Evolutionary conservation across 345 rosid species (phyloP), one percentile per base, ranked within the genome.

Genomic region (Anacardium occidentale): DNA sequence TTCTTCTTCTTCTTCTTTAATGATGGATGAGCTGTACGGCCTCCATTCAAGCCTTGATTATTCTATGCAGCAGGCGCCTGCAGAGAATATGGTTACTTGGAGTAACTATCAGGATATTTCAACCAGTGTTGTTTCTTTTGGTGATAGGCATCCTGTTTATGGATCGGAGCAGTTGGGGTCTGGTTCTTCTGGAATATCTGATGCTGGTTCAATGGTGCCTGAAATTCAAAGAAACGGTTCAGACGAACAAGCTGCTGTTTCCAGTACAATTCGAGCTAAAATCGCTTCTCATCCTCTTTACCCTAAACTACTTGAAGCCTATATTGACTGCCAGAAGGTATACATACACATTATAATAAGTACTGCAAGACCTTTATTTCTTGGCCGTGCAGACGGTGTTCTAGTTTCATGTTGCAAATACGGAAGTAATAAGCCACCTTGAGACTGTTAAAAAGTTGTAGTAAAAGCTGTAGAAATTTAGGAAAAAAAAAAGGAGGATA

Each of bases 251-350:
- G 72, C 10, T 1, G 42, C 42, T 37, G 42, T 45, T 34, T 80
- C 81, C 25, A 63, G 75, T 22, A 83, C 71, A 51, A 80, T 82
- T 68, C 82, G 83, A 75, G 83, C 85, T 37, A 84, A 76, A 72
- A 83, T 86, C 70, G 83, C 84, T 21, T 74, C 88, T 62, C 90
- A 86, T 65, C 86, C 88, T 63, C 88, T 82, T 68, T 86, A 86
- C 77, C 88, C 90, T 64, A 79, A 74, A 45, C 72, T 86, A n/a
- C 81, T 84, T 34, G 67, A 86, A 57, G 84, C 90, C 2, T 86
- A 84, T 70, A 74, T 84, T 66, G 88, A 83, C 47, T 87, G 86
- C 74, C 88, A 84, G 75, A 87, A 87, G 88, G 90, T 87, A 54
- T 51, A 56, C 11, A 55, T 14, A 34, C 66, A 21, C 5, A 20